phyloP scores from a whole-genome alignment of 192 early-diverging fungal genomes.

The Entophlyctis helioformis region DNA sequence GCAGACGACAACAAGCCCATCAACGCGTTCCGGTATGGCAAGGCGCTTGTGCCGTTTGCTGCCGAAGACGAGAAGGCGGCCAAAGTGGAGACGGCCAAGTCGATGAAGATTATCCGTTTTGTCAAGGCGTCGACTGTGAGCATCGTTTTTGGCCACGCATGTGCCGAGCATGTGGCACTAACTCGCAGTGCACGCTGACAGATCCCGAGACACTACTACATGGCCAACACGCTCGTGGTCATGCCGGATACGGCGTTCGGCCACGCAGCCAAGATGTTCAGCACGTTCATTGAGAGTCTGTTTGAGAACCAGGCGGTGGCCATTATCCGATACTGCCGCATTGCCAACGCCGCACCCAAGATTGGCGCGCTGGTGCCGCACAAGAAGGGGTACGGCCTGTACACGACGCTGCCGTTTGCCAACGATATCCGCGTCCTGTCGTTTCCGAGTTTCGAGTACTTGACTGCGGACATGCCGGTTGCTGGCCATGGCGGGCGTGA shows the following conservation, averaged over 20 bases:
- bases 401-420: slow-evolving; percentile 52
- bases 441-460: slow-evolving; percentile 34
- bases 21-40: slow-evolving; percentile 56
- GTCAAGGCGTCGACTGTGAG: slow-evolving; percentile 25
- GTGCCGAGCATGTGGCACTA: background rate
- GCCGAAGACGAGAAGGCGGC: slow-evolving; percentile 47
- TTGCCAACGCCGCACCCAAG: slow-evolving; percentile 38
- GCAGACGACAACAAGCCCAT: slow-evolving; percentile 32
- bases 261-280: slow-evolving; percentile 24
- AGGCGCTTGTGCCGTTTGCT: slow-evolving; percentile 49
- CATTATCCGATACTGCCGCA: slow-evolving; percentile 47
- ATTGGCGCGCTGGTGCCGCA: slow-evolving; percentile 48
- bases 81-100: slow-evolving; percentile 40
- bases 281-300: slow-evolving; percentile 35
- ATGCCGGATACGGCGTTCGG: slow-evolving; percentile 27
- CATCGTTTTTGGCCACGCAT: slow-evolving; percentile 1
- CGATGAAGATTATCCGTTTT: slow-evolving; percentile 52
- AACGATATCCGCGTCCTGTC: slow-evolving; percentile 47
- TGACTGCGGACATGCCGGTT: slow-evolving; percentile 1
- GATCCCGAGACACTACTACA: slow-evolving; percentile 42
- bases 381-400: slow-evolving; percentile 2
- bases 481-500: background rate
- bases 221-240: slow-evolving; percentile 38
- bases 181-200: slow-evolving; percentile 6
- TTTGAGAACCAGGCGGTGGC: slow-evolving; percentile 39